Conservation (phyloP, 148 eudicot species). For the Amaranthus hypochondriacus region DNA sequence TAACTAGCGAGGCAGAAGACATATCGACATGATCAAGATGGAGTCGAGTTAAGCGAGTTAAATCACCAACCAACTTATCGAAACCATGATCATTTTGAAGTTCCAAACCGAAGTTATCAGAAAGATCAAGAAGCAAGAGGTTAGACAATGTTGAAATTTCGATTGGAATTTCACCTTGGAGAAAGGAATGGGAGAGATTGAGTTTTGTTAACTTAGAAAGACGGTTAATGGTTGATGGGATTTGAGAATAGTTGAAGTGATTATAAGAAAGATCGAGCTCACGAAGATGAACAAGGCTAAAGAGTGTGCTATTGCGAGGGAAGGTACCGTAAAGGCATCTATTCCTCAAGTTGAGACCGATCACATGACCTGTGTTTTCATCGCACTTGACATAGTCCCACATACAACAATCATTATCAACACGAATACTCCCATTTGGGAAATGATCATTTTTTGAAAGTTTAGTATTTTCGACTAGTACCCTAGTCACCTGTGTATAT, state of each 20-base stretch:
- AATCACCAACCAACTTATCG: conserved; percentile 14
- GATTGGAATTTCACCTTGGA: conserved; percentile 34
- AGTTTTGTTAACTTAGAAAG: conserved; percentile 24
- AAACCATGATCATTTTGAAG: conserved; percentile 23
- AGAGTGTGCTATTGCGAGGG: conserved; percentile 23
- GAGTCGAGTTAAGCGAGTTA: conserved; percentile 24
- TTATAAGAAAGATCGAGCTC: conserved; percentile 31
- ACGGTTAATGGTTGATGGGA: conserved; percentile 25
- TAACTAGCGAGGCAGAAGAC: conserved; percentile 22
- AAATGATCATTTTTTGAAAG: neutral
- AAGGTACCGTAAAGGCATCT: conserved; percentile 32
- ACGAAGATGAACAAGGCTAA: conserved; percentile 29
- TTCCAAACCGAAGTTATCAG: conserved; percentile 6
- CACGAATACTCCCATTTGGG: neutral
- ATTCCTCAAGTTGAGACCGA: conserved; percentile 34
- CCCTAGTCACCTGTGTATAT: conserved; percentile 10
- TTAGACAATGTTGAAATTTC: conserved; percentile 25
- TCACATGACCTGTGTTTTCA: conserved; percentile 26
- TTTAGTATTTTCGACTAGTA: too few relatives aligned
- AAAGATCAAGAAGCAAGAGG: conserved; percentile 28
- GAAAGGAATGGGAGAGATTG: conserved; percentile 25
- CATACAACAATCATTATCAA: conserved; percentile 34
- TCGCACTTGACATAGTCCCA: conserved; percentile 48
- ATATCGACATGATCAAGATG: conserved; percentile 12
- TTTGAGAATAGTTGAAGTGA: conserved; percentile 27